Conservation (phyloP, 2,329 filamentous ascomycete species). For the Monosporascus sp. region DNA sequence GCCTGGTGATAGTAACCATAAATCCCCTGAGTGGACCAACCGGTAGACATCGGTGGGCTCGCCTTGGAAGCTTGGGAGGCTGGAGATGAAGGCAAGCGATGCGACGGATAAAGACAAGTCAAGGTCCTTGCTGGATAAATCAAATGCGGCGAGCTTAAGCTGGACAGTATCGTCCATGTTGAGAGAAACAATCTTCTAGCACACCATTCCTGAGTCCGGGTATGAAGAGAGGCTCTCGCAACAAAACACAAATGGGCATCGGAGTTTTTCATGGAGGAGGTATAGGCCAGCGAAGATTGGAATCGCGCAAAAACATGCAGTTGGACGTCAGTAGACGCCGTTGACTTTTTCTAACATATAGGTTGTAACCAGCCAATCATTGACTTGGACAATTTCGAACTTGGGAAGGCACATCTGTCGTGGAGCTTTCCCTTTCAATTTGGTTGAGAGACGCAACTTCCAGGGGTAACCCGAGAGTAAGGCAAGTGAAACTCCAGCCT, state of each 20-base stretch:
- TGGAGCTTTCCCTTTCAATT: background rate
- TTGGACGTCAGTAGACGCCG: background rate
- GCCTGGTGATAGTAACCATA: slow-evolving; percentile 24
- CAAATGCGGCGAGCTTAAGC: slow-evolving; percentile 19
- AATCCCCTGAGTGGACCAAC: slow-evolving; percentile 16
- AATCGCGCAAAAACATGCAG: no score
- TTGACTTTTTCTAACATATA: background rate
- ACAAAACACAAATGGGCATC: background rate
- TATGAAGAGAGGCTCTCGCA: background rate
- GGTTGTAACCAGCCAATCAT: background rate
- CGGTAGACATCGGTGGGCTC: slow-evolving; percentile 11
- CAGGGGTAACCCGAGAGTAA: no score
- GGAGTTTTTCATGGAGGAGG: no score
- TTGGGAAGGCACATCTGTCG: background rate
- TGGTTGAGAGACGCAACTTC: background rate
- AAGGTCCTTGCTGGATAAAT: slow-evolving; percentile 12
- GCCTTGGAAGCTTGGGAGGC: slow-evolving; percentile 5
- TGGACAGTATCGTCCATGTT: slow-evolving; percentile 16
- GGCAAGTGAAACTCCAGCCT: no score
- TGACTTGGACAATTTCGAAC: background rate
- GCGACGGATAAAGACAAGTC: slow-evolving; percentile 14
- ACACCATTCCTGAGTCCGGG: background rate
- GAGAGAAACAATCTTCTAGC: background rate
- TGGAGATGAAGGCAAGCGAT: slow-evolving; percentile 18
- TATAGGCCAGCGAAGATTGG: no score